Evolutionary conservation across 2,329 filamentous ascomycete species (phyloP).

Genomic region (Plectosphaerella sp.): DNA sequence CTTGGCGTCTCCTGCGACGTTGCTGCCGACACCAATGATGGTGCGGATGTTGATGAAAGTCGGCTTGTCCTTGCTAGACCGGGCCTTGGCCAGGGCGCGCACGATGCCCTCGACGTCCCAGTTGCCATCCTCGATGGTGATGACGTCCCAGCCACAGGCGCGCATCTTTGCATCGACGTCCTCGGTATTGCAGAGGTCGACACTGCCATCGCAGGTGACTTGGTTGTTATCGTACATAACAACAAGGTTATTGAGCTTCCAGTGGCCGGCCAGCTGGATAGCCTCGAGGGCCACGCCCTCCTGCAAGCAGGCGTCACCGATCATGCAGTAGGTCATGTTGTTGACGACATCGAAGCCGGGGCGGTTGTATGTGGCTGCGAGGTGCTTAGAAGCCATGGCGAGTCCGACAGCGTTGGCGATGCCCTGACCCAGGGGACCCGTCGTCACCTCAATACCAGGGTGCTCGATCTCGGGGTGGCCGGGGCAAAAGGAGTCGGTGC

Average conservation of each 20-base stretch:
- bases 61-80: conserved; percentile 34
- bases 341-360: conserved; percentile 41
- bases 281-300: conserved; percentile 52
- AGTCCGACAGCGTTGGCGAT: conserved; percentile 52
- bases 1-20: conserved; percentile 39
- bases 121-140: conserved; percentile 44
- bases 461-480: conserved; percentile 52
- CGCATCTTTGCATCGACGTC: conserved; percentile 51
- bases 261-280: conserved; percentile 47
- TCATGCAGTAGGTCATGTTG: conserved; percentile 49
- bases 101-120: conserved; percentile 43
- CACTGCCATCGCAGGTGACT: conserved; percentile 50
- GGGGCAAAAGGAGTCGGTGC: conserved; percentile 38
- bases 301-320: conserved; percentile 50
- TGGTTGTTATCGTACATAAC: conserved; percentile 56
- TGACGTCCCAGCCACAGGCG: conserved; percentile 47
- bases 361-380: conserved; percentile 45
- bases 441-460: conserved; percentile 52
- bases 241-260: conserved; percentile 45
- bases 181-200: conserved; percentile 48
- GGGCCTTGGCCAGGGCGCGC: conserved; percentile 35
- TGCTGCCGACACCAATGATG: conserved; percentile 48
- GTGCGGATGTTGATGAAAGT: conserved; percentile 55
- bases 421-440: conserved; percentile 52
- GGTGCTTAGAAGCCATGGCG: conserved; percentile 49